Percentiles rank a stretch among this genome's conserved stretches.
phyloP scores from a whole-genome alignment of 1,139 yeast species.

The Yamadazyma aaseri region DNA sequence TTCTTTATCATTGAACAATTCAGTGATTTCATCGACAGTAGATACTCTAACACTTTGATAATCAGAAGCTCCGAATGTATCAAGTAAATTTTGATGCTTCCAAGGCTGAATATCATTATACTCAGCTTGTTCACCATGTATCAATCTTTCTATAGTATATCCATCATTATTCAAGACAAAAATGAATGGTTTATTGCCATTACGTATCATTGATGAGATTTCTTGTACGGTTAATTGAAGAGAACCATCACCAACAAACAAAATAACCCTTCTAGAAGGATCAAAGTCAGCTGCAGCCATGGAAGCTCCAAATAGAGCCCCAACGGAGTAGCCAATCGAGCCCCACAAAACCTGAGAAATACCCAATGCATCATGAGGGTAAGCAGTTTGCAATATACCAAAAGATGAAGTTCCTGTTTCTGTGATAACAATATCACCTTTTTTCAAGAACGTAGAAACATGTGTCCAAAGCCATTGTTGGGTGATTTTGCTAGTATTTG shows the following conservation, averaged over 20 bases:
- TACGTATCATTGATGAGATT: conserved; percentile 37
- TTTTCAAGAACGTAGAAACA: conserved; percentile 31
- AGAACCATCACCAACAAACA: conserved; percentile 44
- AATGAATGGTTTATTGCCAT: conserved; percentile 30
- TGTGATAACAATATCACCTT: conserved; percentile 36
- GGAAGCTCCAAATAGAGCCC: conserved; percentile 81
- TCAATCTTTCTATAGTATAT: conserved; percentile 40
- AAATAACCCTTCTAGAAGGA: conserved; percentile 32
- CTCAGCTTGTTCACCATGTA: conserved; percentile 34
- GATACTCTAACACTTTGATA: conserved; percentile 25
- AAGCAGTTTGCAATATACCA: conserved; percentile 38
- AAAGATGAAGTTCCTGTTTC: conserved; percentile 46
- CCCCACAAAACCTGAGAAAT: conserved; percentile 63
- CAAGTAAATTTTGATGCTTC: conserved; percentile 33
- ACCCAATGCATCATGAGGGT: conserved; percentile 35
- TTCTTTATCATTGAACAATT: conserved; percentile 24
- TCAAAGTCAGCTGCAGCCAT: conserved; percentile 44
- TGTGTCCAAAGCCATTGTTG: conserved; percentile 40
- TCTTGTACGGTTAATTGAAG: conserved; percentile 45
- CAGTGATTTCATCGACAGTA: conserved; percentile 26
- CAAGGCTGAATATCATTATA: conserved; percentile 42
- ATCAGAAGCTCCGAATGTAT: conserved; percentile 29
- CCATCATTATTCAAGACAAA: conserved; percentile 42
- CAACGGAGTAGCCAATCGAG: conserved; percentile 84
- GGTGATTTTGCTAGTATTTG: conserved; percentile 19